phyloP scores from a whole-genome alignment of 768 basidiomycete genomes.

The Termitomyces sp. region DNA sequence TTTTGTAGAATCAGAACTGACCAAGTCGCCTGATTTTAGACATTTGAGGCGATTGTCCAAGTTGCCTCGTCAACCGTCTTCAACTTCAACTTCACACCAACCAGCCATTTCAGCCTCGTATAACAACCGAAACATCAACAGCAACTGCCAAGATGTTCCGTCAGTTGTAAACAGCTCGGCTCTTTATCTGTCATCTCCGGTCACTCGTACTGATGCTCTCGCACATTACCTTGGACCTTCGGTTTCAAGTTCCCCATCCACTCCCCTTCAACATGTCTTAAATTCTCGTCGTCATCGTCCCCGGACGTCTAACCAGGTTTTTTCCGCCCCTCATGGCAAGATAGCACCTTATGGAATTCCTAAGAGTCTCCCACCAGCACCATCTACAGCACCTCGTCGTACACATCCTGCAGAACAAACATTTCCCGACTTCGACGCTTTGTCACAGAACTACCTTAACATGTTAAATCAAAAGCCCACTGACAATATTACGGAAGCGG shows the following conservation, averaged over 20 bases:
- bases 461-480: constrained; percentile 57
- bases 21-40: constrained; percentile 48
- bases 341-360: constrained; percentile 80
- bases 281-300: constrained; percentile 51
- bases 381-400: constrained; percentile 51
- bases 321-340: constrained; percentile 59
- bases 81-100: constrained; percentile 23
- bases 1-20: constrained; percentile 41
- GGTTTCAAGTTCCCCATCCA: constrained; percentile 42
- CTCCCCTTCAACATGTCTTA: constrained; percentile 52
- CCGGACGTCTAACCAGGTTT: constrained; percentile 63
- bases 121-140: constrained; percentile 25
- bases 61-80: constrained; percentile 32
- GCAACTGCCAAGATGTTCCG: constrained; percentile 43
- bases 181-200: constrained; percentile 34
- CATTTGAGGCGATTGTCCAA: constrained; percentile 44
- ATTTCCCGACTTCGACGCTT: constrained; percentile 39
- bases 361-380: constrained; percentile 61
- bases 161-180: constrained; percentile 44
- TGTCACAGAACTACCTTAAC: constrained; percentile 60
- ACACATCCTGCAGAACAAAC: constrained; percentile 25
- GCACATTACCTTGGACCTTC: constrained; percentile 44
- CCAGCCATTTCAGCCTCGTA: constrained; percentile 49
- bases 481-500: constrained; percentile 28
- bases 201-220: constrained; percentile 34